These are phyloP conservation scores for Dactylellina drechsleri DNA, from an alignment of 2,329 filamentous ascomycete species.

Conservation along the genomic window DNA sequence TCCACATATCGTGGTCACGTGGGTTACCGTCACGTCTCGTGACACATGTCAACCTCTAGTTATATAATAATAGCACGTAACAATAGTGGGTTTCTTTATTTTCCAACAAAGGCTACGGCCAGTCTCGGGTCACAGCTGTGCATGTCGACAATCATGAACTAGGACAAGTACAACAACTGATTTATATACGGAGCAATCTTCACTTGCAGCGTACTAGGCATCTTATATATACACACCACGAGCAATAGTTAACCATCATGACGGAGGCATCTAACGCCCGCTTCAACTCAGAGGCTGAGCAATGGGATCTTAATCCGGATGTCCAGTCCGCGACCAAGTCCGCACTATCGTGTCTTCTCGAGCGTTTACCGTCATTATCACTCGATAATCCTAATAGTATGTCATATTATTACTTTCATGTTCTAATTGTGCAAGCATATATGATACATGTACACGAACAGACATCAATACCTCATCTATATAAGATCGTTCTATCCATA, in stretches of 20 bases:
- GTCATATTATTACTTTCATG: neutral
- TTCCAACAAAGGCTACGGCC: too few species aligned
- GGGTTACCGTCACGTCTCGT: too few species aligned
- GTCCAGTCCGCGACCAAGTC: conserved; percentile 64
- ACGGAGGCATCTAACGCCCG: conserved; percentile 62
- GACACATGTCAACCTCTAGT: too few species aligned
- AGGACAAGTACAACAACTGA: too few species aligned
- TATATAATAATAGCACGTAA: too few species aligned
- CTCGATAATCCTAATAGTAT: conserved; percentile 28
- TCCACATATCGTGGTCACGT: too few species aligned
- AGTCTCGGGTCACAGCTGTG: too few species aligned
- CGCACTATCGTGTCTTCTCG: conserved; percentile 65
- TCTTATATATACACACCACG: too few species aligned
- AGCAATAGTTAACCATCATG: conserved; percentile 10
- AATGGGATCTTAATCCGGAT: conserved; percentile 68
- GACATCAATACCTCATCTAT: neutral
- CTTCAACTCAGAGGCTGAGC: conserved; percentile 68
- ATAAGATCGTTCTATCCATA: neutral
- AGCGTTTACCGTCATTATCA: conserved; percentile 29
- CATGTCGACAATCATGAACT: too few species aligned
- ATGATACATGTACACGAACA: conserved; percentile 7
- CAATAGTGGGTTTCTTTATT: too few species aligned
- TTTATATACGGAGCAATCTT: too few species aligned
- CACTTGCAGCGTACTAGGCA: too few species aligned
- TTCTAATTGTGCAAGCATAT: neutral